Percentiles rank a stretch among this genome's conserved stretches.
These are phyloP conservation scores for Gastrolobium bilobum DNA, from an alignment of 306 rosid genomes.

Conservation along the genomic window DNA sequence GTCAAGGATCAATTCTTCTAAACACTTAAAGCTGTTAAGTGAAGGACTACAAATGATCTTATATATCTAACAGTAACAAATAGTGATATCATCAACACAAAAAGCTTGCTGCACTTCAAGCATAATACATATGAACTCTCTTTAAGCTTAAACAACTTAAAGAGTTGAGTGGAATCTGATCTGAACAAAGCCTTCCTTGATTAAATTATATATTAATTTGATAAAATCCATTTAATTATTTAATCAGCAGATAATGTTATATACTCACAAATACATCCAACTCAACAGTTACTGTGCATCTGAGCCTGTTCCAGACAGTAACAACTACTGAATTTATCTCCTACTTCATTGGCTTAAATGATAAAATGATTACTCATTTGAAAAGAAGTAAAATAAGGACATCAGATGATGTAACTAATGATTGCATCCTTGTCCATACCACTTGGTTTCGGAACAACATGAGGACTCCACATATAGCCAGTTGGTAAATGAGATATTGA, in stretches of 20 bases:
- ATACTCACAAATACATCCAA: slow-evolving; percentile 18
- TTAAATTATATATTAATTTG: neutral
- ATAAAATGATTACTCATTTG: slow-evolving; percentile 12
- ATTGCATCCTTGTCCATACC: slow-evolving; percentile 61
- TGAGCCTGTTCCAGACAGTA: slow-evolving; percentile 25
- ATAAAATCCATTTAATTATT: slow-evolving; percentile 18
- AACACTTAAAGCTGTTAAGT: slow-evolving; percentile 14
- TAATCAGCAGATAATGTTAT: slow-evolving; percentile 26
- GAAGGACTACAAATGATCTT: slow-evolving; percentile 10
- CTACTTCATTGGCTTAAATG: slow-evolving; percentile 21
- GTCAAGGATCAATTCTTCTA: slow-evolving; percentile 25
- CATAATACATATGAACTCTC: slow-evolving; percentile 18
- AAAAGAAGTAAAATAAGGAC: slow-evolving; percentile 3
- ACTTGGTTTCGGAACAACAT: slow-evolving; percentile 91
- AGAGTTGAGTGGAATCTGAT: slow-evolving; percentile 25
- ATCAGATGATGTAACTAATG: slow-evolving; percentile 15
- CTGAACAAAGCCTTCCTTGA: neutral
- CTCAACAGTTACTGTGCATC: slow-evolving; percentile 28
- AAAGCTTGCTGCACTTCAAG: slow-evolving; percentile 1
- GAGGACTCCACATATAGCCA: slow-evolving; percentile 97
- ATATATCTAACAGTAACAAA: slow-evolving; percentile 2
- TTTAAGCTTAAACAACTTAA: slow-evolving; percentile 14
- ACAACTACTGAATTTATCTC: slow-evolving; percentile 11
- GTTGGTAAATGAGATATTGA: slow-evolving; percentile 98
- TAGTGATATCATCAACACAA: slow-evolving; percentile 15